Percentiles rank a stretch among this genome's conserved stretches.
Evolutionary conservation across 192 early-diverging fungal genomes (phyloP).

Genomic region (Phycomyces nitens): DNA sequence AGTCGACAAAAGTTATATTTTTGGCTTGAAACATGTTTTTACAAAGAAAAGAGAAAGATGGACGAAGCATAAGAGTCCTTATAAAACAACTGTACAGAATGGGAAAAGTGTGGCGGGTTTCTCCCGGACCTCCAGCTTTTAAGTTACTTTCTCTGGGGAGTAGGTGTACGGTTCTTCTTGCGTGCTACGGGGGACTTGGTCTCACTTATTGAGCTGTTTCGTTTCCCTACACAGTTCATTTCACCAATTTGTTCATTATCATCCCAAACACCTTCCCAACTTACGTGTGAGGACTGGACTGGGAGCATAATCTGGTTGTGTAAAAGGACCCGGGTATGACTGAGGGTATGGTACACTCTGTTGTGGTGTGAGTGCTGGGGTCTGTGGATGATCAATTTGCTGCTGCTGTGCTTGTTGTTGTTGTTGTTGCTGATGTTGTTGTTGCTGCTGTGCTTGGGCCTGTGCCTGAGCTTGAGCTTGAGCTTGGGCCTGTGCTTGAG

Average conservation of each 20-base stretch:
- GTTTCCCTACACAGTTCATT: background rate
- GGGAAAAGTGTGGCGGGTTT: background rate
- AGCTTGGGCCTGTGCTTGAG: background rate
- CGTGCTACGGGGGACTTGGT: background rate
- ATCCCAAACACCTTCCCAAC: background rate
- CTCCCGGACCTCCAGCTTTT: background rate
- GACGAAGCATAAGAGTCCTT: no score
- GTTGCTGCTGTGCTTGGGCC: background rate
- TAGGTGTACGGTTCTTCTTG: conserved; percentile 1
- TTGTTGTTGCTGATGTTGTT: no score
- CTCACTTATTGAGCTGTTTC: background rate
- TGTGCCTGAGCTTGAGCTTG: background rate
- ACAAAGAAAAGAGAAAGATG: background rate
- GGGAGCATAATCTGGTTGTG: background rate
- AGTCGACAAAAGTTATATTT: background rate
- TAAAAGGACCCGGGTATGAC: background rate
- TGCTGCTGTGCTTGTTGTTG: no score
- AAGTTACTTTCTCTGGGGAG: background rate
- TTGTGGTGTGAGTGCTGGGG: no score
- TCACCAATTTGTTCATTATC: background rate
- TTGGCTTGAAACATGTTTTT: background rate
- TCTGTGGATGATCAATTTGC: no score
- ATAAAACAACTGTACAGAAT: background rate
- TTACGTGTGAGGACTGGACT: background rate
- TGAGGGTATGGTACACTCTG: no score